These are phyloP conservation scores for Claviceps fusiformis DNA, from an alignment of 2,329 filamentous ascomycete species.

Conservation along the genomic window DNA sequence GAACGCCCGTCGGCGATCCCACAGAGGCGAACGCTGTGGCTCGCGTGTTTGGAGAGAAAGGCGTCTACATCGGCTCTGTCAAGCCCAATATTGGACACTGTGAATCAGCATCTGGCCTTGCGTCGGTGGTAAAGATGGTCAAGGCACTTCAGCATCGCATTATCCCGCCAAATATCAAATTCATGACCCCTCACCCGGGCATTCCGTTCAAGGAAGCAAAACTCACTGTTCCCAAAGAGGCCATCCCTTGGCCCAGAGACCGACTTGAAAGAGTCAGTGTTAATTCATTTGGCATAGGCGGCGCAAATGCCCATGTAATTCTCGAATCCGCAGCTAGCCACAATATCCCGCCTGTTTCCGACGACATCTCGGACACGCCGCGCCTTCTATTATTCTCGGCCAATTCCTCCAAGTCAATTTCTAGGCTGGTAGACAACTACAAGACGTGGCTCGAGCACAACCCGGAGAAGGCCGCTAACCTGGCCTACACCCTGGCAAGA, in stretches of 20 bases:
- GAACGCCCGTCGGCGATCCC: constrained; percentile 24
- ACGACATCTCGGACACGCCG: neutral
- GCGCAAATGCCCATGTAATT: constrained; percentile 20
- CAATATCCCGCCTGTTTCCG: neutral
- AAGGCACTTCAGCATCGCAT: constrained; percentile 24
- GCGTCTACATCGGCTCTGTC: constrained; percentile 17
- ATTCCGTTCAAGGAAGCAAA: constrained; percentile 14
- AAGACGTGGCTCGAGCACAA: neutral
- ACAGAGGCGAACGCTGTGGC: constrained; percentile 22
- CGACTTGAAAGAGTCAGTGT: constrained; percentile 13
- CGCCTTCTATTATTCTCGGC: neutral
- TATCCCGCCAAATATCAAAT: constrained; percentile 28
- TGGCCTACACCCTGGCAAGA: neutral
- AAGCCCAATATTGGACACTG: constrained; percentile 30
- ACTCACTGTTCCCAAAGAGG: constrained; percentile 17
- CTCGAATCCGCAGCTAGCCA: neutral
- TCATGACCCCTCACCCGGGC: constrained; percentile 19
- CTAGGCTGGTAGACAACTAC: neutral
- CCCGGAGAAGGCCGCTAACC: neutral
- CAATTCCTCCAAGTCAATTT: neutral
- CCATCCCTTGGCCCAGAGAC: constrained; percentile 22
- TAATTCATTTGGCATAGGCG: constrained; percentile 24
- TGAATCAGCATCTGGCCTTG: constrained; percentile 29
- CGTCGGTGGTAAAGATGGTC: constrained; percentile 28
- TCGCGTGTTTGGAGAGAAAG: constrained; percentile 14